Conservation (phyloP, 257 asterid genomes). For the Solanum sejunctum region DNA sequence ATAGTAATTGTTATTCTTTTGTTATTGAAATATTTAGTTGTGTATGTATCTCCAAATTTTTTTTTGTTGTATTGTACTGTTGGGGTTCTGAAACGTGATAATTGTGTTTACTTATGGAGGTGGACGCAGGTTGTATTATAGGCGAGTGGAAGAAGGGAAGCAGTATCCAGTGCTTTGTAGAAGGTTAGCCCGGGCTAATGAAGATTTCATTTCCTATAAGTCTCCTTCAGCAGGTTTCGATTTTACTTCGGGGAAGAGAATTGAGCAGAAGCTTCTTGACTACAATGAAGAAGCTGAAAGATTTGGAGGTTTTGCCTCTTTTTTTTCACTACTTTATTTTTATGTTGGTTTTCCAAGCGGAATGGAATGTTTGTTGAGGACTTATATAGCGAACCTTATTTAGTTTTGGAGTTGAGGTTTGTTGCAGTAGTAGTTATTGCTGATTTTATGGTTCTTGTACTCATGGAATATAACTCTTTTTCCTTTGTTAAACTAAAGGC, state of each 20-base stretch:
- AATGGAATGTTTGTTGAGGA: not conserved
- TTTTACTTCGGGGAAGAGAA: constrained; percentile 74
- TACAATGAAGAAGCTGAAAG: constrained; percentile 92
- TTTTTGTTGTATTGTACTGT: not conserved
- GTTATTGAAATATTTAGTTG: not conserved
- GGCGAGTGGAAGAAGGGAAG: constrained; percentile 91
- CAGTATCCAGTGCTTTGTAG: constrained; percentile 77
- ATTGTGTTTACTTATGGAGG: constrained; percentile 2
- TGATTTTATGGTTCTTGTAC: not conserved
- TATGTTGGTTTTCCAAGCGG: not conserved
- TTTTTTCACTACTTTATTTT: not conserved
- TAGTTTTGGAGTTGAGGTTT: not conserved
- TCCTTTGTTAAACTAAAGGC: constrained; percentile 25
- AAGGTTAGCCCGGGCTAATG: constrained; percentile 69
- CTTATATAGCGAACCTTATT: not conserved
- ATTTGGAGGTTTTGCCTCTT: constrained; percentile 49
- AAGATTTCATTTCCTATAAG: constrained; percentile 68
- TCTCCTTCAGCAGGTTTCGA: constrained; percentile 95
- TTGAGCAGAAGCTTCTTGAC: constrained; percentile 88
- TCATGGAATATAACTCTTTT: not conserved
- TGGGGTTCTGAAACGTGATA: constrained; percentile 1
- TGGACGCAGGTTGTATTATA: constrained; percentile 70
- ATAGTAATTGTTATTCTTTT: not conserved
- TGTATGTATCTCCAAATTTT: not conserved
- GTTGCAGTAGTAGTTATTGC: not conserved